Base-by-base conservation (phyloP, 2,329 filamentous ascomycete genomes). In the Celoporthe dispersa region DNA sequence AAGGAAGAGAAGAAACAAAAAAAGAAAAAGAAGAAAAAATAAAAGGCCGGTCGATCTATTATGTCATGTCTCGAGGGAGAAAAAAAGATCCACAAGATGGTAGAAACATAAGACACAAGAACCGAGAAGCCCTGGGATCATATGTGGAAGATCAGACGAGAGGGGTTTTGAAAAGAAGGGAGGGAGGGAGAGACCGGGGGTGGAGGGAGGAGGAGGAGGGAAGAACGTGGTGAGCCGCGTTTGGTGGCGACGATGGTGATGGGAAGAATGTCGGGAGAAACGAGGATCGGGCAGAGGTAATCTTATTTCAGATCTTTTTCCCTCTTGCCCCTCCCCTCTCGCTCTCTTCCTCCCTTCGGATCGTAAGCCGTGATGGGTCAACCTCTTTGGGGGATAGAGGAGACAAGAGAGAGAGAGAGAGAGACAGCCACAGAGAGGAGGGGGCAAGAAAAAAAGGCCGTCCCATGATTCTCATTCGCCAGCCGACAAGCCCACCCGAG, bases 381-480 rank as follows among this genome's bases (percentile, higher is more conserved):
- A 48, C 44, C 53, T 19, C 11, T 22, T 3, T 28, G 16, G 12
- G 7, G 28, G 31, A 11, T 16, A 11, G 33, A 31, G 28, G 37
- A 39, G 37, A 39, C 6, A 39, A 37, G 57, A 31, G 57, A 60
- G 9, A 37, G 28, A 59, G 25, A 28, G 19, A 22, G 35, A 14
- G 51, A 55, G 14, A 6, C 9, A 57, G 53, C 22, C 51, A 55
- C 22, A 25, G 8, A 55, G 2, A 25, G n/a, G 51, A 59, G 55
- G 22, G 11, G n/a, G 12, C 5, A 39, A 33, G 16, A 59, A 4
- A 31, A 28, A 31, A 16, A 19, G 59, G 4, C 14, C 4, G 59
- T 37, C 33, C 48, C 48, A 66, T n/a, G n/a, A n/a, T 66, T 66
- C 68, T 65, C 48, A 66, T 66, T 66, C 68, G 61, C 61, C 31